These are phyloP conservation scores for Backusella sp. DNA, from an alignment of 192 early-diverging fungal genomes.

Conservation along the genomic window DNA sequence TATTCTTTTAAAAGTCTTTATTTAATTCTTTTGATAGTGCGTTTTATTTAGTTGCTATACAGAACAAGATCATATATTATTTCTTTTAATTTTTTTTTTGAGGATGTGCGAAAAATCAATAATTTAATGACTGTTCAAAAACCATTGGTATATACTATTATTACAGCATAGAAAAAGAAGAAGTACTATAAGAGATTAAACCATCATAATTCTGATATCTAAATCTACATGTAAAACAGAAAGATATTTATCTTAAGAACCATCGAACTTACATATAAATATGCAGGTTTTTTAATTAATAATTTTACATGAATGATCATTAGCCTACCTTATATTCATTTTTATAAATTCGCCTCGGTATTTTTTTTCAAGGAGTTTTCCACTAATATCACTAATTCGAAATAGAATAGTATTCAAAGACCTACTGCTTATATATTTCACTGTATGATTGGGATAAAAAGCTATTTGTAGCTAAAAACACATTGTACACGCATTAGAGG, in stretches of 20 bases:
- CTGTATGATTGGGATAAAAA: not conserved
- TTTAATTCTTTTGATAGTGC: not conserved
- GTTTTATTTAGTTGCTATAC: not conserved
- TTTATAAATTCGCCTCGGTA: not conserved
- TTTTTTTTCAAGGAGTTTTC: not conserved
- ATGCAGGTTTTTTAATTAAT: conserved; percentile 1
- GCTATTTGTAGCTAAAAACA: too few species aligned
- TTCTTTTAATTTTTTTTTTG: not conserved
- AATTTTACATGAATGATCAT: not conserved
- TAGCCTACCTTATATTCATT: not conserved
- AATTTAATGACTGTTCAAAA: too few species aligned
- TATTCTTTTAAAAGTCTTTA: not conserved
- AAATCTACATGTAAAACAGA: not conserved
- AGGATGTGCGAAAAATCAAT: too few species aligned
- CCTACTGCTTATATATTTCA: not conserved
- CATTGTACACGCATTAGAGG: not conserved
- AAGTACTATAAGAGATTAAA: not conserved
- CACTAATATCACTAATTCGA: not conserved
- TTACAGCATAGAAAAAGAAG: not conserved
- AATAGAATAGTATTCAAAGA: not conserved
- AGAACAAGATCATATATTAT: not conserved
- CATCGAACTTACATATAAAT: not conserved
- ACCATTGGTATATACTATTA: not conserved
- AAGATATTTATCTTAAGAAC: not conserved
- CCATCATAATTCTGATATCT: not conserved